Evolutionary conservation across 1,284 basidiomycete genomes (phyloP).

Genomic region (Cryptococcus hybrid): DNA sequence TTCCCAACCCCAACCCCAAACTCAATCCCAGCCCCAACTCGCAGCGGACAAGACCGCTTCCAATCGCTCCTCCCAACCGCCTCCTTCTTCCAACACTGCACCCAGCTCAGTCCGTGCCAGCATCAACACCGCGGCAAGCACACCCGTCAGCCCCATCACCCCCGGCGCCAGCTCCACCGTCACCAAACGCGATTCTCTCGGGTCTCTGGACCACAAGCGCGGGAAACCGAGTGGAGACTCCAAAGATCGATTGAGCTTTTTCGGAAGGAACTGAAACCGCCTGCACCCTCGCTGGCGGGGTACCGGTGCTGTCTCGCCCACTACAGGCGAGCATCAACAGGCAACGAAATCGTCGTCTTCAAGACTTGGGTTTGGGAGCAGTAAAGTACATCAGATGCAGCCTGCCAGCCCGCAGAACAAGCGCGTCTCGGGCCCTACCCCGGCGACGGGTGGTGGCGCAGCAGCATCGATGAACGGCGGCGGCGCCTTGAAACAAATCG

Average conservation of each 20-base stretch:
- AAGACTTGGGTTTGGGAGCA: constrained; percentile 19
- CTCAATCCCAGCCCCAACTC: not conserved
- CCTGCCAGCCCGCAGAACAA: constrained; percentile 27
- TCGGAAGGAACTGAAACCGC: constrained; percentile 72
- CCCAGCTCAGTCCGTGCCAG: not conserved
- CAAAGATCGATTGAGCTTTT: constrained; percentile 58
- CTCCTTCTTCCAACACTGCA: not conserved
- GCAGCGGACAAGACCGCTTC: not conserved
- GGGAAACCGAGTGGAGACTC: constrained; percentile 48
- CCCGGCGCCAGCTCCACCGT: constrained; percentile 15
- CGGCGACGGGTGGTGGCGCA: not conserved
- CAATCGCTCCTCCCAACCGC: not conserved
- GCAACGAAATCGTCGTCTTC: constrained; percentile 12
- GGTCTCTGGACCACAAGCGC: constrained; percentile 46
- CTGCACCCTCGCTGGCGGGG: constrained; percentile 55
- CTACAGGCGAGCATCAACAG: constrained; percentile 1
- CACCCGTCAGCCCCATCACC: constrained; percentile 39
- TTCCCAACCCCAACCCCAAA: not conserved
- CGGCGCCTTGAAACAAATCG: constrained; percentile 77
- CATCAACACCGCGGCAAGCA: constrained; percentile 4
- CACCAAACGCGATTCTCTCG: constrained; percentile 43
- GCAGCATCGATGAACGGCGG: constrained; percentile 10
- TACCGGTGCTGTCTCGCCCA: constrained; percentile 50
- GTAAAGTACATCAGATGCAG: constrained; percentile 28
- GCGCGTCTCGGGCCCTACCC: constrained; percentile 7